Evolutionary conservation across 2,329 filamentous ascomycete species (phyloP).

Genomic region (Colletotrichum theobromicola): DNA sequence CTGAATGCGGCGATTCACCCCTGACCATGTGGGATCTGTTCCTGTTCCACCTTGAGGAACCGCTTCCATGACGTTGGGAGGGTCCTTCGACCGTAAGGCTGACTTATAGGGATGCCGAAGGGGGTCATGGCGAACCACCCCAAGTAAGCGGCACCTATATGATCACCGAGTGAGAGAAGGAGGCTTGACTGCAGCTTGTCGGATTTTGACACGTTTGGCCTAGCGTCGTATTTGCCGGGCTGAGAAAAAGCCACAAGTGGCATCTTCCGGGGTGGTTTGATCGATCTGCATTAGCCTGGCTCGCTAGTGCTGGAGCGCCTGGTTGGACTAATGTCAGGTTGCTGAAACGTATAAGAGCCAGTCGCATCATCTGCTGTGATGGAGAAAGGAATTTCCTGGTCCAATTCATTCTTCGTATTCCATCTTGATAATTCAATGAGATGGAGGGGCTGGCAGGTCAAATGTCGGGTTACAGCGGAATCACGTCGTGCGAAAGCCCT

Average conservation of each 20-base stretch:
- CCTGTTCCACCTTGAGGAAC: conserved; percentile 7
- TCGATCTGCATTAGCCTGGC: conserved; percentile 14
- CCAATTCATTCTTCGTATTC: not conserved
- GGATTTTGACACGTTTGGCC: conserved; percentile 11
- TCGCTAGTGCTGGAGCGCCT: conserved; percentile 2
- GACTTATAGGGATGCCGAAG: conserved; percentile 11
- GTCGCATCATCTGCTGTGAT: not conserved
- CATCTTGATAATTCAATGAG: not conserved
- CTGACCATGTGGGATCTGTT: not conserved
- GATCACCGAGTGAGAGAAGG: not conserved
- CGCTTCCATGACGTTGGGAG: not conserved
- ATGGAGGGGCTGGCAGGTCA: not conserved
- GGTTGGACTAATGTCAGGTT: not conserved
- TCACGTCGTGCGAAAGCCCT: not conserved
- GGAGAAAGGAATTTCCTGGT: not conserved
- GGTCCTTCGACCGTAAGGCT: not conserved
- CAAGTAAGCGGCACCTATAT: not conserved
- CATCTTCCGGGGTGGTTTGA: conserved; percentile 8
- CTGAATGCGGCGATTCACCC: conserved; percentile 4
- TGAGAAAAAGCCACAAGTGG: conserved; percentile 12
- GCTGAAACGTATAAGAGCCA: not conserved
- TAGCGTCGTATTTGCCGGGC: conserved; percentile 7
- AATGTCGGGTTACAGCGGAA: not conserved
- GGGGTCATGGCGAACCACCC: not conserved
- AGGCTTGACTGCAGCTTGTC: conserved; percentile 13